Percentiles rank a stretch among this genome's conserved stretches.
Evolutionary conservation across 805 yeast species (phyloP).

Genomic region (Yamadazyma olivae): DNA sequence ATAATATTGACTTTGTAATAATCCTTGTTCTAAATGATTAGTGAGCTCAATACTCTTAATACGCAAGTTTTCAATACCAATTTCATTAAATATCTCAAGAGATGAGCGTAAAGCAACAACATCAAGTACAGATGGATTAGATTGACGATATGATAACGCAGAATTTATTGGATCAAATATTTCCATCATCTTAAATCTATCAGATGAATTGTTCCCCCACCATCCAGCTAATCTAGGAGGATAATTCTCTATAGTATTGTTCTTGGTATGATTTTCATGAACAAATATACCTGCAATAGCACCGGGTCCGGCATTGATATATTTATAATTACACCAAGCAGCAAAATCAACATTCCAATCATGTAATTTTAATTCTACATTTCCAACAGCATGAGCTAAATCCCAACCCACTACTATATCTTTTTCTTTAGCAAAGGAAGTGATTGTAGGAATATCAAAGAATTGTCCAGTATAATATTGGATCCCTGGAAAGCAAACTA

Average conservation of each 20-base stretch:
- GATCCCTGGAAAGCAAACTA: constrained; percentile 81
- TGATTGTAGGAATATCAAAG: constrained; percentile 73
- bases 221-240: constrained; percentile 86
- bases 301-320: constrained; percentile 91
- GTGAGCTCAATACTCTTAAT: constrained; percentile 59
- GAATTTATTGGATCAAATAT: constrained; percentile 76
- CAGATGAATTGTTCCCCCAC: constrained; percentile 85
- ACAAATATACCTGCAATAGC: constrained; percentile 85
- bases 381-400: constrained; percentile 92
- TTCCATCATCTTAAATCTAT: constrained; percentile 78
- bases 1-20: constrained; percentile 48
- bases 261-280: constrained; percentile 48
- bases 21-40: constrained; percentile 45
- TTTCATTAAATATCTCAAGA: constrained; percentile 53
- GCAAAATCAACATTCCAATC: constrained; percentile 94
- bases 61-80: constrained; percentile 58
- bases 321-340: constrained; percentile 91
- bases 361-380: constrained; percentile 72
- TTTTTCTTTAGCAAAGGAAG: constrained; percentile 51
- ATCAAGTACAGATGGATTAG: constrained; percentile 87
- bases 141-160: constrained; percentile 85
- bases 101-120: constrained; percentile 71
- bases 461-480: constrained; percentile 92
- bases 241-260: constrained; percentile 27
- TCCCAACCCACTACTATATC: constrained; percentile 85